Evolutionary conservation across 495 filamentous ascomycete genomes (phyloP).

Genomic region (Aspergillus indologenus): DNA sequence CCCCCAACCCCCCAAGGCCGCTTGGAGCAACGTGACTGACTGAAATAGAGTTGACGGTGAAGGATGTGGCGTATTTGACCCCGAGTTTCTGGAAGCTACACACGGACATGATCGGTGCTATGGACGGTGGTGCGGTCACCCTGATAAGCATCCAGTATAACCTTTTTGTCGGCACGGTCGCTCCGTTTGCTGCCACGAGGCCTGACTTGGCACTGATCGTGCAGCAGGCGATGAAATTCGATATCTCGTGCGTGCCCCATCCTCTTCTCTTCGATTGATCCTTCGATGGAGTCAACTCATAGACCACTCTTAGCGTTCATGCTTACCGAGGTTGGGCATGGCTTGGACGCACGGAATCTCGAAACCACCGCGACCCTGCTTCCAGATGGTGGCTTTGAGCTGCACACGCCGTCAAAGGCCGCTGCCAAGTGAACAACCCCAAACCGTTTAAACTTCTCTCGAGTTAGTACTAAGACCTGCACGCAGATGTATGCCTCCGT

Average conservation of each 20-base stretch:
- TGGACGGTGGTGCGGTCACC: not conserved
- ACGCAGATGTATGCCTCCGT: constrained; percentile 17
- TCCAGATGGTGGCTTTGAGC: not conserved
- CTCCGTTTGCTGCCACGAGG: not conserved
- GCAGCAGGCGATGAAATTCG: not conserved
- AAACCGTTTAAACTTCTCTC: not conserved
- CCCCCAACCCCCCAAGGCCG: too few relatives aligned
- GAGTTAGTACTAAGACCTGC: not conserved
- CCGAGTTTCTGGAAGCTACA: not conserved
- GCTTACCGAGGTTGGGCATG: not conserved
- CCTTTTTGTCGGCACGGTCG: not conserved
- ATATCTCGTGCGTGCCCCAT: not conserved
- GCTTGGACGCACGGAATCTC: not conserved
- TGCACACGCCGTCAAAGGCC: not conserved
- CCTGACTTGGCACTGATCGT: not conserved
- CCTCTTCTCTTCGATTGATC: not conserved
- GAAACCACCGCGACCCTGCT: not conserved
- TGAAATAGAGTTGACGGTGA: not conserved
- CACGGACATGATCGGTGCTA: not conserved
- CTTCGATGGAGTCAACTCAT: not conserved
- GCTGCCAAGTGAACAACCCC: constrained; percentile 21
- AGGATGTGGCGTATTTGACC: not conserved
- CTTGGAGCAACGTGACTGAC: not conserved
- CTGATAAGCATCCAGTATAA: not conserved
- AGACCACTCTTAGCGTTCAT: not conserved